Evolutionary conservation across 768 basidiomycete species (phyloP).

Genomic region (Lactarius quietus): DNA sequence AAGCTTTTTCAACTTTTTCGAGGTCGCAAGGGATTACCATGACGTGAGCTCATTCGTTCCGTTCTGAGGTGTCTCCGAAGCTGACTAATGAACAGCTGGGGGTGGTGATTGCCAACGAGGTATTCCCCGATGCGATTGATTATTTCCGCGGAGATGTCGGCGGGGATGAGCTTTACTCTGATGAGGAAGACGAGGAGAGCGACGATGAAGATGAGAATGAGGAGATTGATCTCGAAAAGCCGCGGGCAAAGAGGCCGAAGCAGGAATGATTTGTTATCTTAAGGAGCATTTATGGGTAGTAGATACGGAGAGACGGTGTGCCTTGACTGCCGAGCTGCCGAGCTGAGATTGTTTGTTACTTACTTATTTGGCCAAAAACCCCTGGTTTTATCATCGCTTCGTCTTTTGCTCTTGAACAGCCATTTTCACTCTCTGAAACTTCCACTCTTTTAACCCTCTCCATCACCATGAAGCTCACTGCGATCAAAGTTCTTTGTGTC

Average conservation of each 20-base stretch:
- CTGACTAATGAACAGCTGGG: constrained; percentile 52
- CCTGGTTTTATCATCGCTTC: background rate
- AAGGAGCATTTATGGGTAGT: constrained; percentile 4
- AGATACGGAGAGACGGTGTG: too few species aligned
- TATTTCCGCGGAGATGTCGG: constrained; percentile 70
- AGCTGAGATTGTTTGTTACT: background rate
- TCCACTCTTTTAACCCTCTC: constrained; percentile 5
- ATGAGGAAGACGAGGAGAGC: constrained; percentile 64
- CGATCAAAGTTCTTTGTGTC: constrained; percentile 32
- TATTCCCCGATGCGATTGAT: constrained; percentile 79
- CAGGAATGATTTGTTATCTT: constrained; percentile 43
- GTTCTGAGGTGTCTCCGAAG: background rate
- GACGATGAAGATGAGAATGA: constrained; percentile 71
- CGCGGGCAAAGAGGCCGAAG: constrained; percentile 65
- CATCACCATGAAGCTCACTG: constrained; percentile 35
- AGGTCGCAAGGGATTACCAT: constrained; percentile 56
- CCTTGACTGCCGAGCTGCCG: background rate
- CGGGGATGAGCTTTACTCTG: constrained; percentile 58
- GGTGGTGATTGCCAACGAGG: constrained; percentile 64
- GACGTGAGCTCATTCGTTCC: constrained; percentile 50
- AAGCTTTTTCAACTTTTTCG: constrained; percentile 89
- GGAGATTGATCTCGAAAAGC: constrained; percentile 87
- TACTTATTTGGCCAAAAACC: background rate
- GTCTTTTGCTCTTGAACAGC: constrained; percentile 8
- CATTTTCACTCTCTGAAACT: background rate